These are phyloP conservation scores for Fusarium sp. DNA, from an alignment of 2,329 filamentous ascomycete genomes.

Conservation along the genomic window DNA sequence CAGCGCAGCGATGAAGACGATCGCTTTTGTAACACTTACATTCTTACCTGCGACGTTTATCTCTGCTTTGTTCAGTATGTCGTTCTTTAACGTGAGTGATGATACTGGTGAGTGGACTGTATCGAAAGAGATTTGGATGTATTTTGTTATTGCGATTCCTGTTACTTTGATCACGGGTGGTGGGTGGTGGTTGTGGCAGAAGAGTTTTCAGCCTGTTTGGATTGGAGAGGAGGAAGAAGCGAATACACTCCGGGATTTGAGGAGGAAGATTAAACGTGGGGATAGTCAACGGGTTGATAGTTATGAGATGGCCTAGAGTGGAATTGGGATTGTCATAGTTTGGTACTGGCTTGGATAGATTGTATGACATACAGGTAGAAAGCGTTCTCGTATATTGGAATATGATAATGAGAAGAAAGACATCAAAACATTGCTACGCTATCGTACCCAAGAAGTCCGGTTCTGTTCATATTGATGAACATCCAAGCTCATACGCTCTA, in stretches of 20 bases:
- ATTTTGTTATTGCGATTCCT: conserved; percentile 49
- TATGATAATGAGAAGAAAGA: background rate
- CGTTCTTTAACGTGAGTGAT: conserved; percentile 53
- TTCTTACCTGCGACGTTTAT: conserved; percentile 65
- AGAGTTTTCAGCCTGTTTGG: background rate
- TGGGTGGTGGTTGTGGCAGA: conserved; percentile 38
- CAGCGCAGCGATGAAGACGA: conserved; percentile 62
- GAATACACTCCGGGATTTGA: background rate
- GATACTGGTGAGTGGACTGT: conserved; percentile 43
- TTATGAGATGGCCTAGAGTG: background rate
- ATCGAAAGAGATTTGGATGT: conserved; percentile 51
- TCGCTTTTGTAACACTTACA: conserved; percentile 59
- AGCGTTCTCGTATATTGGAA: background rate
- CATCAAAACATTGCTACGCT: background rate
- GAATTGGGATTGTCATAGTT: background rate
- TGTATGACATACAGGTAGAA: background rate
- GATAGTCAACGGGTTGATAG: background rate
- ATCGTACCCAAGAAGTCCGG: background rate
- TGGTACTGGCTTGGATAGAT: background rate
- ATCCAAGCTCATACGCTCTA: background rate
- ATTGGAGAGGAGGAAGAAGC: conserved; percentile 23
- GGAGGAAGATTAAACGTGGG: background rate
- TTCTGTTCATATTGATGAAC: accelerated
- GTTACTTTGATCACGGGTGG: conserved; percentile 41
- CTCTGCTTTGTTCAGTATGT: conserved; percentile 59